Conservation (phyloP, 371 early-diverging fungal species). For the Lichtheimia corymbifera region DNA sequence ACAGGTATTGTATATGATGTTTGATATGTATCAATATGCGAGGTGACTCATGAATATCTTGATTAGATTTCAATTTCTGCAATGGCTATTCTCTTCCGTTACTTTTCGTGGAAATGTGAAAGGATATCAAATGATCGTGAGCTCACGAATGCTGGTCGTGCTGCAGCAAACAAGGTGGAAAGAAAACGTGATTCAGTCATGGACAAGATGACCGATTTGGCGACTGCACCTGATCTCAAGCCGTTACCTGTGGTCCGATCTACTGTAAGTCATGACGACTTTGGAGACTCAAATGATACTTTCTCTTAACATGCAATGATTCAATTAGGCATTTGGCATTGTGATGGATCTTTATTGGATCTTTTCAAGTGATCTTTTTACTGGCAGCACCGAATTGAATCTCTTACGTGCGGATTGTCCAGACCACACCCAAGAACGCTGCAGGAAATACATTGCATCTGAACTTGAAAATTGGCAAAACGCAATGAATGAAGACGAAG, state of each 20-base stretch:
- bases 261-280: conserved; percentile 8
- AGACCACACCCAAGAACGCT: conserved; percentile 32
- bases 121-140: conserved; percentile 19
- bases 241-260: conserved; percentile 25
- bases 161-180: conserved; percentile 20
- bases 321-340: conserved; percentile 44
- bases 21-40: not conserved
- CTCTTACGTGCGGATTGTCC: conserved; percentile 40
- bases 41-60: not conserved
- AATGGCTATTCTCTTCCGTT: conserved; percentile 40
- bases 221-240: conserved; percentile 23
- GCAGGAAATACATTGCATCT: conserved; percentile 13
- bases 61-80: conserved; percentile 30
- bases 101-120: conserved; percentile 45
- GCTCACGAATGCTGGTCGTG: conserved; percentile 9
- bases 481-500: conserved; percentile 2
- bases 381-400: conserved; percentile 22
- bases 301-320: not conserved
- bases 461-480: conserved; percentile 16
- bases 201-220: conserved; percentile 26
- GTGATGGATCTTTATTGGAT: conserved; percentile 60
- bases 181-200: conserved; percentile 38
- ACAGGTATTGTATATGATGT: conserved; percentile 19
- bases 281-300: not conserved
- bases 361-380: conserved; percentile 56